Percentiles rank a stretch among this genome's conserved stretches.
phyloP scores from a whole-genome alignment of 2,329 filamentous ascomycete species.

The Colletotrichum zoysiae region DNA sequence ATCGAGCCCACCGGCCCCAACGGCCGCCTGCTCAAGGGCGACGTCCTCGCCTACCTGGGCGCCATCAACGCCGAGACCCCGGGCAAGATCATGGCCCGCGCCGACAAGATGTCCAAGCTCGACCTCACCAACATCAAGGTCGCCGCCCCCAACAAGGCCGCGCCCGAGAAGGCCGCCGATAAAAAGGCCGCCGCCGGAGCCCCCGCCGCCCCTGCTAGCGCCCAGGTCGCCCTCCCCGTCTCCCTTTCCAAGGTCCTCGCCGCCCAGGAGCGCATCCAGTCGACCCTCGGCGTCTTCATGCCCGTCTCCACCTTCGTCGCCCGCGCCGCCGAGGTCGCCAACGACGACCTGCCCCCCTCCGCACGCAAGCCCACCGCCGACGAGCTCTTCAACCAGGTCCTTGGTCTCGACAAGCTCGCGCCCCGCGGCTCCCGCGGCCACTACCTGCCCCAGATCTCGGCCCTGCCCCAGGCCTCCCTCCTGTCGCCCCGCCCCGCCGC shows the following conservation, averaged over 20 bases:
- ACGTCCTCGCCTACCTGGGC: constrained; percentile 91
- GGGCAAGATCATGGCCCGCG: constrained; percentile 75
- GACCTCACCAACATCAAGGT: constrained; percentile 97
- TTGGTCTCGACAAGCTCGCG: constrained; percentile 72
- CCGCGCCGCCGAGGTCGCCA: constrained; percentile 87
- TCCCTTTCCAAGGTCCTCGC: constrained; percentile 84
- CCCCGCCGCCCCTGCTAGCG: constrained; percentile 59
- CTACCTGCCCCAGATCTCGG: constrained; percentile 79
- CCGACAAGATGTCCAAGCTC: constrained; percentile 83
- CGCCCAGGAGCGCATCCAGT: constrained; percentile 83
- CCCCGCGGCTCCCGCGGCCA: constrained; percentile 65
- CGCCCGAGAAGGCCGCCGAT: constrained; percentile 53
- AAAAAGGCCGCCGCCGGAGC: constrained; percentile 42
- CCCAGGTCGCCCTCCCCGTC: constrained; percentile 78
- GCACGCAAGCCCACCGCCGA: constrained; percentile 76
- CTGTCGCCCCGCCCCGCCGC: constrained; percentile 48
- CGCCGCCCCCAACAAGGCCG: constrained; percentile 62
- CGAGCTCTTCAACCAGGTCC: constrained; percentile 89
- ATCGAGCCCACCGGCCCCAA: constrained; percentile 91
- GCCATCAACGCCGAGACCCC: constrained; percentile 80
- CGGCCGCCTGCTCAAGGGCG: constrained; percentile 92
- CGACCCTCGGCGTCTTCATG: constrained; percentile 81
- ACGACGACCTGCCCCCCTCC: constrained; percentile 83
- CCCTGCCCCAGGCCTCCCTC: constrained; percentile 63
- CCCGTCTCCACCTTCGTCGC: constrained; percentile 89